phyloP scores from a whole-genome alignment of 352 stramenopile species.

The Pythium scleroteichum region DNA sequence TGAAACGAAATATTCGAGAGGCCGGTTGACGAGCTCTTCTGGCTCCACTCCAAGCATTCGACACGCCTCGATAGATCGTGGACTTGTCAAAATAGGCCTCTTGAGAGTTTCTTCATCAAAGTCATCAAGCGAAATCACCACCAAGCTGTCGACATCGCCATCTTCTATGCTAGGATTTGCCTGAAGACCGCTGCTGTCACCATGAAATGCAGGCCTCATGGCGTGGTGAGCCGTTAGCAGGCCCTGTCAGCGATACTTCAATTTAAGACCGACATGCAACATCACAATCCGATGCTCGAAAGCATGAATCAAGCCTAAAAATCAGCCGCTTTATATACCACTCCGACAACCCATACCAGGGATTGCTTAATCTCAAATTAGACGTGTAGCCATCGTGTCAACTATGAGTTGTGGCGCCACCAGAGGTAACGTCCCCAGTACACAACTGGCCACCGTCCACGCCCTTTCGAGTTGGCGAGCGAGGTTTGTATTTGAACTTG shows the following conservation, averaged over 20 bases:
- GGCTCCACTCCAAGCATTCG: constrained; percentile 72
- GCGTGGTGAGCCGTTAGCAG: too few species aligned
- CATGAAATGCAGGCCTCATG: constrained; percentile 14
- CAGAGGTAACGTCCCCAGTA: too few species aligned
- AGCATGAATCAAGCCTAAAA: too few species aligned
- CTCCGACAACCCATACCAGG: too few species aligned
- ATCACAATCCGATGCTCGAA: too few species aligned
- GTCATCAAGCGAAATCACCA: constrained; percentile 55
- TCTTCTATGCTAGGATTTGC: constrained; percentile 8
- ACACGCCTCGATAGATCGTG: constrained; percentile 72
- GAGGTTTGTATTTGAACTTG: constrained; percentile 4
- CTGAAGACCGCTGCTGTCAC: neutral
- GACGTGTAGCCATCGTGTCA: constrained; percentile 18
- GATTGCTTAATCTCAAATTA: too few species aligned
- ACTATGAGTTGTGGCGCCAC: neutral
- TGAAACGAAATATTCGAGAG: constrained; percentile 60
- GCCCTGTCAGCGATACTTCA: too few species aligned
- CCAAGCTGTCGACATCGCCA: constrained; percentile 26
- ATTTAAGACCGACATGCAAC: too few species aligned
- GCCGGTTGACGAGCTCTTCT: constrained; percentile 56
- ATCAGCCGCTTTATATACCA: too few species aligned
- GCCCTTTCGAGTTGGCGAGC: constrained; percentile 21
- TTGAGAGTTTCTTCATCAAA: constrained; percentile 51
- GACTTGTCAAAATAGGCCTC: constrained; percentile 58
- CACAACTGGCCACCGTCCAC: neutral